Base-by-base conservation (phyloP, 495 filamentous ascomycete species). In the Lasiosphaeria hispida region DNA sequence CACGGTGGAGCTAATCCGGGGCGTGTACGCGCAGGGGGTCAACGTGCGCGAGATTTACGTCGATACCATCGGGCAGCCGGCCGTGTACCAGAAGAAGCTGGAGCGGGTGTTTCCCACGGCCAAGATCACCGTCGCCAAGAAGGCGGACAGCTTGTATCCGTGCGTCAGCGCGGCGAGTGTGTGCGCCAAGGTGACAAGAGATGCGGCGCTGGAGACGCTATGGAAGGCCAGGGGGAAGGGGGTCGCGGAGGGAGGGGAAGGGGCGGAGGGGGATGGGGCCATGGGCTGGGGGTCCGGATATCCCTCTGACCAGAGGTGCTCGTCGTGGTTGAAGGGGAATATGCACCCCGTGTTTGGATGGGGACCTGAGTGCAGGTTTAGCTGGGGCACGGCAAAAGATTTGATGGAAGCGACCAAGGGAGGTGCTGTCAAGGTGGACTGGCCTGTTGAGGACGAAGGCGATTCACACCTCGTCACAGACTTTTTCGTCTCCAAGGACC, bases 341-440 rank as follows among this genome's bases (percentile, higher is more conserved):
- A 96, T 96, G 87, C 86, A 98, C 59, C 89, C 89, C 11, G 77
- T 97, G 0, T 98, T 97, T 76, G 94, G 94, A 11, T 98, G 95
- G 95, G 90, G 91, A 1, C 85, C 81, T 17, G 91, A 96, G 73
- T 92, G 89, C 66, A 80, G 94, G 36, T 97, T 97, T 60, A 94
- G 90, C 66, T 98, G 94, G 94, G 88, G 89, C 7, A 97, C 94
- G 0, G 89, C 87, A 9, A 97, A 92, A 69, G 92, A 97, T 68
- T 83, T 97, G 84, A 69, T 98, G 1, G 95, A 97, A 56, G 65
- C 71, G 79, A 83, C 77, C 30, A 81, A 81, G 52, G 81, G 72
- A 2, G 78, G 70, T 19, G 72, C 83, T 11, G 75, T 84, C 35
- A 86, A 80, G 58, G 88, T 95, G 1, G 91, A 96, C 38, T 98